A percentile compares a stretch with the other conserved stretches of the same genome.
Conservation (phyloP, 2,329 filamentous ascomycete genomes). For the Chrysoporthe austroafricana region DNA sequence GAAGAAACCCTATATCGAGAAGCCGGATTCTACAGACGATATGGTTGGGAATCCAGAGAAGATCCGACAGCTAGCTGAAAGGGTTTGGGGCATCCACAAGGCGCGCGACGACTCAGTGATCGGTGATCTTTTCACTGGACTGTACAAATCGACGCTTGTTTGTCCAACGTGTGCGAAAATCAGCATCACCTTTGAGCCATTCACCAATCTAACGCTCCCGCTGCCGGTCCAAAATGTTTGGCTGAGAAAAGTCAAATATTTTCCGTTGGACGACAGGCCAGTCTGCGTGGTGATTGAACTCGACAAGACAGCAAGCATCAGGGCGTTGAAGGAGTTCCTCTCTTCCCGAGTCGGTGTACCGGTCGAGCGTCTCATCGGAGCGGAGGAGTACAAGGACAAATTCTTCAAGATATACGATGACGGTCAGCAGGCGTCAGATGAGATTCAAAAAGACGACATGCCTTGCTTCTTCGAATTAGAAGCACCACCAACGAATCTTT, state of each 20-base stretch:
- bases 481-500: constrained; percentile 74
- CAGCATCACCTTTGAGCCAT: constrained; percentile 98
- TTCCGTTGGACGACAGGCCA: constrained; percentile 73
- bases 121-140: constrained; percentile 92
- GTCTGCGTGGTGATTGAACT: constrained; percentile 78
- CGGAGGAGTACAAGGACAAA: constrained; percentile 80
- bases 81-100: constrained; percentile 90
- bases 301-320: constrained; percentile 74
- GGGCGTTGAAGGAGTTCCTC: constrained; percentile 69
- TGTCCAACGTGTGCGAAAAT: constrained; percentile 92
- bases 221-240: constrained; percentile 86
- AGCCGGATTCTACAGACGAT: constrained; percentile 95
- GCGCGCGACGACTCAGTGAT: constrained; percentile 93
- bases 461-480: constrained; percentile 79
- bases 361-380: constrained; percentile 70
- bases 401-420: constrained; percentile 90
- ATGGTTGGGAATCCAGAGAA: constrained; percentile 84
- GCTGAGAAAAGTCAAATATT: constrained; percentile 74
- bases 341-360: constrained; percentile 70
- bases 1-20: constrained; percentile 97
- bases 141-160: constrained; percentile 97
- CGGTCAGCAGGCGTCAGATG: constrained; percentile 67
- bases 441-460: constrained; percentile 68
- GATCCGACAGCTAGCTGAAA: constrained; percentile 81
- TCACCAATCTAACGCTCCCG: constrained; percentile 90